Evolutionary conservation across 2,329 filamentous ascomycete species (phyloP).

Genomic region (Colletotrichum abscissum): DNA sequence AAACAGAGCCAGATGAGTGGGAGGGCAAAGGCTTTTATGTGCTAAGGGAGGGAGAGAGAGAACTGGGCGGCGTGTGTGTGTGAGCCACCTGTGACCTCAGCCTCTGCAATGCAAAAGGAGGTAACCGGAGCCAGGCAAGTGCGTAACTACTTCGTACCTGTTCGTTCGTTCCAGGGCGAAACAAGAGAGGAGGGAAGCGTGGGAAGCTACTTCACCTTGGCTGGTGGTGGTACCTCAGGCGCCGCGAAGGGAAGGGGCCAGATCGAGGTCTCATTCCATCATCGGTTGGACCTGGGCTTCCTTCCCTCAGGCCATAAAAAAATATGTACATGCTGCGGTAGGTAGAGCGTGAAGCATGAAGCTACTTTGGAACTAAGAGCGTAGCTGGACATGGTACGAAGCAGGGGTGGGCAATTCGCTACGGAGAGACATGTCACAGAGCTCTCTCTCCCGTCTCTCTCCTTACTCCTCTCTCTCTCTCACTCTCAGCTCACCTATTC

Average conservation of each 20-base stretch:
- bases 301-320: neutral
- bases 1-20: constrained; percentile 13
- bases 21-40: constrained; percentile 34
- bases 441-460: neutral
- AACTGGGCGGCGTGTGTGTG: neutral
- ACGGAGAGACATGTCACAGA: neutral
- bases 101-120: constrained; percentile 22
- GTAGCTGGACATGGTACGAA: neutral
- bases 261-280: constrained; percentile 34
- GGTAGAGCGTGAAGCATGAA: neutral
- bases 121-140: constrained; percentile 20
- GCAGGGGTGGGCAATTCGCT: neutral
- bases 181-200: constrained; percentile 2
- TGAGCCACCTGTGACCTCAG: constrained; percentile 35
- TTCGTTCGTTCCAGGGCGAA: constrained; percentile 17
- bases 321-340: too few relatives aligned
- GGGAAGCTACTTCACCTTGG: constrained; percentile 16
- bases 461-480: neutral
- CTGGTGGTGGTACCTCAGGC: neutral
- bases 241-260: neutral
- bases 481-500: neutral
- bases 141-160: neutral
- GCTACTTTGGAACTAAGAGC: neutral
- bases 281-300: constrained; percentile 18
- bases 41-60: neutral